Evolutionary conservation across 2,329 filamentous ascomycete species (phyloP), one percentile per base, ranked within the genome.

Genomic region (Colletotrichum shisoi): DNA sequence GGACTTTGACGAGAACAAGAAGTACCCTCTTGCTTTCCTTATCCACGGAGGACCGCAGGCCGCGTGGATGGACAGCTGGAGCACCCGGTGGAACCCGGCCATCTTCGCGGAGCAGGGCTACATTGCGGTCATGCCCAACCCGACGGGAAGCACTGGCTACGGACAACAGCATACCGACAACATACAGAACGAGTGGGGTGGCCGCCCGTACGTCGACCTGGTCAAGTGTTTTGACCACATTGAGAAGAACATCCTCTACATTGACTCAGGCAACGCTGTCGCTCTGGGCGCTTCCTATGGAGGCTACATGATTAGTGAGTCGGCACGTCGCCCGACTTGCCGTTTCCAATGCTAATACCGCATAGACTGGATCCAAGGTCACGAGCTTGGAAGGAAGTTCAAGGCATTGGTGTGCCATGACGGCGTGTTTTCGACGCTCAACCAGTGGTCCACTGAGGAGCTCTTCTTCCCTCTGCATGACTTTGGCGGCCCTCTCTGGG

Each of bases 101-200:
- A 85, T 94, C 11, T 96, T 93, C 74, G 92, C 93, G 3, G 92
- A 96, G 76, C 91, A 94, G 78, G 93, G 93, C 52, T 96, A 95
- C 74, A 85, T 96, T 3, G 91, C 91, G 24, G 87, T 96, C 53
- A 85, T 88, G 57, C 91, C 92, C 11, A 96, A 96, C 75, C 91
- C 91, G 9, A 95, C 92, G 0, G 93, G 93, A 19, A 91, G 88
- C 73, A 93, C 91, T 5, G 91, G 92, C 3, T 96, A 93, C 73
- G 93, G 93, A 5, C 90, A 94, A 79, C 84, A 85, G 39, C 86
- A 94, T 62, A 87, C 88, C 39, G 88, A 96, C 74, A 90, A 87
- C 0, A 96, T 97, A 73, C 82, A 86, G 57, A 84, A 88, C 63
- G 84, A 96, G 70, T 97, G 94, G 94, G 94, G 93, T 70, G 92